Evolutionary conservation across 2,329 filamentous ascomycete genomes (phyloP), one percentile per base, ranked within the genome.

Genomic region (Stagonosporopsis cucurbitacearum): DNA sequence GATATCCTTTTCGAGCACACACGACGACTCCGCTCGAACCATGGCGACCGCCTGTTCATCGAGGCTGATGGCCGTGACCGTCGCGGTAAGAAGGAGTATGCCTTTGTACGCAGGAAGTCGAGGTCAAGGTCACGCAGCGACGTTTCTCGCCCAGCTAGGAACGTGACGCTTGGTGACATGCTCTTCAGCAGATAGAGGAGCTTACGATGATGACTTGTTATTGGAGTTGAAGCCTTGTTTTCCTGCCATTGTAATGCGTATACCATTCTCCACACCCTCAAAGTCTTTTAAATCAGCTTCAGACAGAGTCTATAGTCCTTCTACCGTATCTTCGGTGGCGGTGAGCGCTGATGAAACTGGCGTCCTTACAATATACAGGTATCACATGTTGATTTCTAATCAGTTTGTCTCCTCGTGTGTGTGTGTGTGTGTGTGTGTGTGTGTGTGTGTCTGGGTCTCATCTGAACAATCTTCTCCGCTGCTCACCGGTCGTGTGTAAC

Each of bases 1-100:
- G 79, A 82, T 37, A 72, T 81, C 23, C 68, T 82, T 26, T 82
- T 82, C 61, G 80, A 82, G 62, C 80, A 82, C 58, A 82, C 80
- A 13, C 74, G 75, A 13, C 76, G 79, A 22, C 71, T 81, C 19
- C 77, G 79, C 46, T 65, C 66, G 8, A 52, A 52, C 23, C 52
- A 65, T 37, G 58, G 62, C 25, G 60, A 60, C 26, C 73, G 69
- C 32, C 64, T 81, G 47, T 71, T 81, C 50, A 76, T 81, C 44
- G 78, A 81, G 60, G 70, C 77, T 20, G 73, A 75, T 17, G 57
- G 74, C 13, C 66, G 68, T 42, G 70, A 72, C 37, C 66, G 66
- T 15, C 69, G 71, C 15, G 71, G 75, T 30, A 74, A 77, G 63
- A 72, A 72, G 28, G 75, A 80, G 43, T 81, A 80, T 51, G 79